Conservation (phyloP, 257 asterid species). For the Nicotiana sylvestris region DNA sequence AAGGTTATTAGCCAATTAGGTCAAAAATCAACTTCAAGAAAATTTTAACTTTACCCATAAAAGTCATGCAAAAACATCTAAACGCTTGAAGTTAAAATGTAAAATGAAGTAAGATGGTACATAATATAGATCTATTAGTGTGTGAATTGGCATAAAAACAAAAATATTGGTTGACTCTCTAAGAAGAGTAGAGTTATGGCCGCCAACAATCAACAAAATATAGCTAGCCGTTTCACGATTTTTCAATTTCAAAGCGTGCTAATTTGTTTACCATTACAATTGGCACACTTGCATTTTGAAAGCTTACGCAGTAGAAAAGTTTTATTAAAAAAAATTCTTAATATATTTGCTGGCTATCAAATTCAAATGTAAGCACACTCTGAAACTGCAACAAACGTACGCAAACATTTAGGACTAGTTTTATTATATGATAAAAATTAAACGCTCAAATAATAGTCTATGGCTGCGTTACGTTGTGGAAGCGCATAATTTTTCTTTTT, state of each 20-base stretch:
- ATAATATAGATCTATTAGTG: not conserved
- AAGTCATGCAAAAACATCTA: not conserved
- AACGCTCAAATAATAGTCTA: not conserved
- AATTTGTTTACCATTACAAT: not conserved
- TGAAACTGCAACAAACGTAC: not conserved
- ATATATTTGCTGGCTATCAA: conserved; percentile 1
- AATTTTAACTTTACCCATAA: not conserved
- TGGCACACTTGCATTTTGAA: not conserved
- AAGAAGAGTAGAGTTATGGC: not conserved
- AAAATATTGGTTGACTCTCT: not conserved
- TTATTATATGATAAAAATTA: not conserved
- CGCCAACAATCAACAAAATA: conserved; percentile 2
- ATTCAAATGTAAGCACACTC: not conserved
- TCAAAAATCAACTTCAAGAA: not conserved
- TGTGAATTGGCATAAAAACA: not conserved
- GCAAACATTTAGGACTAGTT: not conserved
- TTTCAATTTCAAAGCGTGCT: conserved; percentile 1
- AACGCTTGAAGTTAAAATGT: not conserved
- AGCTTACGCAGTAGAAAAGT: not conserved
- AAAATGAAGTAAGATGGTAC: not conserved
- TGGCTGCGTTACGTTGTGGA: conserved; percentile 1
- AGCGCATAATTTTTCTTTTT: not conserved
- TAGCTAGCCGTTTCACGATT: not conserved
- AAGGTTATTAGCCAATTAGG: not conserved
- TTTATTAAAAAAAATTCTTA: not conserved